These are phyloP conservation scores for Trichomonascaceae sp. DNA, from an alignment of 1,139 yeast species.

Conservation along the genomic window DNA sequence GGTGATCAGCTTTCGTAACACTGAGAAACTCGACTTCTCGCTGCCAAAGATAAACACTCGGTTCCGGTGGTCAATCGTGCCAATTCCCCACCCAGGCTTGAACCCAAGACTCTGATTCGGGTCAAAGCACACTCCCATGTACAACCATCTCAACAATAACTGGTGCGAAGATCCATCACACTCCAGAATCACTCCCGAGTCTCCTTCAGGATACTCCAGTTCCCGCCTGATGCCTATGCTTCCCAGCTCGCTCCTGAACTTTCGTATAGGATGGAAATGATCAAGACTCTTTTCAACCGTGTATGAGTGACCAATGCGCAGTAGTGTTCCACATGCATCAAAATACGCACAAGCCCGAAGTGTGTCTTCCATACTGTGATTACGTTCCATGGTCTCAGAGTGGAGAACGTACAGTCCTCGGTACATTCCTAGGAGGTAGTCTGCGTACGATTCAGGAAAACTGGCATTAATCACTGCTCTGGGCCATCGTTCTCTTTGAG, in stretches of 20 bases:
- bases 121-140: conserved; percentile 8
- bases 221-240: conserved; percentile 1
- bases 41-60: too few relatives aligned
- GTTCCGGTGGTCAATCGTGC: too few relatives aligned
- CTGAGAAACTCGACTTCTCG: too few relatives aligned
- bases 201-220: conserved; percentile 6
- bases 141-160: conserved; percentile 6
- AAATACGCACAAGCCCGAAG: conserved; percentile 5
- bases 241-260: conserved; percentile 5
- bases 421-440: background rate
- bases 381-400: too few relatives aligned
- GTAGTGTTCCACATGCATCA: conserved; percentile 7
- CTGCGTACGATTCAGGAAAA: background rate
- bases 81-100: conserved; percentile 5
- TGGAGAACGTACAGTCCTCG: too few relatives aligned
- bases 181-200: conserved; percentile 3
- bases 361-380: too few relatives aligned
- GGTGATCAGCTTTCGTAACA: too few relatives aligned
- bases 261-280: conserved; percentile 5
- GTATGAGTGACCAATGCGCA: conserved; percentile 4
- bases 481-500: too few relatives aligned
- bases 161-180: conserved; percentile 3
- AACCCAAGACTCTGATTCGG: conserved; percentile 6
- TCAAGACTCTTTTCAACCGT: conserved; percentile 5
- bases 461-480: background rate